Base-by-base conservation (phyloP, 1,284 basidiomycete genomes). In the Boletellus deceptivus region DNA sequence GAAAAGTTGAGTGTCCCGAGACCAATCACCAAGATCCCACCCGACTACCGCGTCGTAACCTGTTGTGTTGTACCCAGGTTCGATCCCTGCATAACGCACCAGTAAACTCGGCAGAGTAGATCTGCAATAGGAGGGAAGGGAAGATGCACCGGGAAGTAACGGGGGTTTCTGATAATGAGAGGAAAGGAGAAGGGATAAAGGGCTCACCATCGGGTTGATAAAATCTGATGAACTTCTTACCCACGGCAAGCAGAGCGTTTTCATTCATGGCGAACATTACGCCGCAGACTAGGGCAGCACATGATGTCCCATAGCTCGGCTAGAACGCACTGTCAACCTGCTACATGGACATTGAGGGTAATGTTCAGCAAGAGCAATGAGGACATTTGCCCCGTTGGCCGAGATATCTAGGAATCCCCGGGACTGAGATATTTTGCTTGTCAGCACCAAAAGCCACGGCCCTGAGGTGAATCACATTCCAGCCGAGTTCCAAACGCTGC, bases 231-330 rank as follows among this genome's bases (percentile, higher is more conserved):
- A 74, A 59, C 0, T 52, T 51, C 59, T 75, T 76, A 14, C 70
- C 70, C 3, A 53, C 1, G 3, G 64, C 61, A 29, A 76, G 54
- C 7, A 72, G 65, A 5, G 71, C 73, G 59, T 80, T 77, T 52
- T 80, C 80, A 43, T 80, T 65, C 58, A 79, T 64, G 1, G 76
- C 70, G 22, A 80, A 58, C 34, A 80, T 69, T 4, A 72, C 65
- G 6, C 70, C 72, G 18, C 68, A 49, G 6, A 73, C 70, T 3
- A 77, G 79, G 13, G 69, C 44, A 7, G 72, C 60, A 3, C 59
- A 60, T 0, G 72, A 75, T 0, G 71, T 74, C 29, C 70, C 72
- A 33, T 42, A 63, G 2, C 70, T 64, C 8, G 64, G 59, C 1
- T 49, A 44, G 46, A 74, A 73, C 47, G 62, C 45, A 17, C 75